Evolutionary conservation across 1,284 basidiomycete species (phyloP).

Genomic region (Farysia itapuensis): DNA sequence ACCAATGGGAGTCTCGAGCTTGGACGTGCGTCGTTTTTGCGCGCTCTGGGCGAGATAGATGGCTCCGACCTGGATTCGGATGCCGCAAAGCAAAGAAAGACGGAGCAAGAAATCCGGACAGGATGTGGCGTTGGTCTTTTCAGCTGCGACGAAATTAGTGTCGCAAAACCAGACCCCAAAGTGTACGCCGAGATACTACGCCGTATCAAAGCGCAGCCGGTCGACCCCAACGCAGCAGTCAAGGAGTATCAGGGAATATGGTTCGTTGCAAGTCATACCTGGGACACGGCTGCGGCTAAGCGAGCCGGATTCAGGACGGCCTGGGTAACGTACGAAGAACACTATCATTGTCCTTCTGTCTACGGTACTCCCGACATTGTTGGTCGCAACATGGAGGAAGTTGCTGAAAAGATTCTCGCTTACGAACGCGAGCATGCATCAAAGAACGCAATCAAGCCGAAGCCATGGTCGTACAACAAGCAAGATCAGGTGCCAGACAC

Average conservation of each 20-base stretch:
- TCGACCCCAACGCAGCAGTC: slow-evolving; percentile 15
- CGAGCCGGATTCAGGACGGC: slow-evolving; percentile 43
- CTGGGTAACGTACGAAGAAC: slow-evolving; percentile 53
- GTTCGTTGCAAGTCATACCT: slow-evolving; percentile 53
- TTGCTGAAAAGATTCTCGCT: slow-evolving; percentile 36
- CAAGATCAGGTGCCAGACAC: slow-evolving; percentile 6
- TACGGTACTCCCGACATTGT: slow-evolving; percentile 46
- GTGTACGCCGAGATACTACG: slow-evolving; percentile 41
- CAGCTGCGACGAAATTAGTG: slow-evolving; percentile 47
- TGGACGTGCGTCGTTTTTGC: slow-evolving; percentile 19
- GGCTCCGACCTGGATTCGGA: slow-evolving; percentile 34
- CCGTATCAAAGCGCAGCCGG: slow-evolving; percentile 11
- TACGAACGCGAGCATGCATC: slow-evolving; percentile 25
- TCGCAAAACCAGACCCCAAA: slow-evolving; percentile 45
- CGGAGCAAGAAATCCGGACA: slow-evolving; percentile 2
- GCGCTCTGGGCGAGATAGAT: slow-evolving; percentile 19
- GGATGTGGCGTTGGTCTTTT: slow-evolving; percentile 40
- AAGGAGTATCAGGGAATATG: slow-evolving; percentile 35
- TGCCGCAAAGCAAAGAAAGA: slow-evolving; percentile 9
- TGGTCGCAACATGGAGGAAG: slow-evolving; percentile 35
- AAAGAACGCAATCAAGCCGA: neutral
- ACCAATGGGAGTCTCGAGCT: slow-evolving; percentile 45
- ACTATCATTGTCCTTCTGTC: slow-evolving; percentile 28
- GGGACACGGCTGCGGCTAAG: slow-evolving; percentile 32
- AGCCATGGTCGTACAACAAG: slow-evolving; percentile 23